Conservation (phyloP, 805 yeast species). For the Metschnikowia continentalis region DNA sequence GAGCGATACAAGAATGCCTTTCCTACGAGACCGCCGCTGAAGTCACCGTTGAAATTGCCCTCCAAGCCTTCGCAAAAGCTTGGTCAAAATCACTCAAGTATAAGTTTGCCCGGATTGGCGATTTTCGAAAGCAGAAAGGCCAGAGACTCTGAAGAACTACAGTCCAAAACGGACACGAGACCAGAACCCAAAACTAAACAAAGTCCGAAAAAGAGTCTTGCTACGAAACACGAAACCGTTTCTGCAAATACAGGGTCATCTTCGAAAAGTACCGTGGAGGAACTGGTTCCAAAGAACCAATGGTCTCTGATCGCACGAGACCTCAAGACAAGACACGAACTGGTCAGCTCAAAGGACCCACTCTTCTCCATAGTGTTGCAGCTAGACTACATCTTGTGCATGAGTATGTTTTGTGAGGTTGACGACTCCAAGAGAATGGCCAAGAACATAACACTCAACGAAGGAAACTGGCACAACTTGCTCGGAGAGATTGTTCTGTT, state of each 20-base stretch:
- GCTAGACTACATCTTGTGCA: constrained; percentile 16
- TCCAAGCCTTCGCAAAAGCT: neutral
- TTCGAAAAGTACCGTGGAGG: neutral
- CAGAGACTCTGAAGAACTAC: neutral
- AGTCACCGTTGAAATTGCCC: neutral
- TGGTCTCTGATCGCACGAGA: constrained; percentile 9
- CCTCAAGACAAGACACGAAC: constrained; percentile 5
- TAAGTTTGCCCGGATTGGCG: constrained; percentile 14
- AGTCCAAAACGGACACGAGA: neutral
- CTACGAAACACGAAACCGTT: neutral
- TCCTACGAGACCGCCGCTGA: neutral
- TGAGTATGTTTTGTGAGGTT: constrained; percentile 8
- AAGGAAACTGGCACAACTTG: constrained; percentile 13
- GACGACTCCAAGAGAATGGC: constrained; percentile 4
- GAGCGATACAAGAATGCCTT: constrained; percentile 13
- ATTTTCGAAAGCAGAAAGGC: constrained; percentile 10
- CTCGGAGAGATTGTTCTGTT: constrained; percentile 12
- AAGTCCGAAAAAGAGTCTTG: neutral
- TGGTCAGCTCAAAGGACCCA: constrained; percentile 15
- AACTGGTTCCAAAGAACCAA: neutral
- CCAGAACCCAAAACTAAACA: neutral
- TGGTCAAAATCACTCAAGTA: constrained; percentile 10
- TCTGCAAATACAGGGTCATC: neutral
- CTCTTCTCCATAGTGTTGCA: constrained; percentile 18
- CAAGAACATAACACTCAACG: neutral